Conservation (phyloP, 1,284 basidiomycete species). For the Cryptococcus deneoformans region DNA sequence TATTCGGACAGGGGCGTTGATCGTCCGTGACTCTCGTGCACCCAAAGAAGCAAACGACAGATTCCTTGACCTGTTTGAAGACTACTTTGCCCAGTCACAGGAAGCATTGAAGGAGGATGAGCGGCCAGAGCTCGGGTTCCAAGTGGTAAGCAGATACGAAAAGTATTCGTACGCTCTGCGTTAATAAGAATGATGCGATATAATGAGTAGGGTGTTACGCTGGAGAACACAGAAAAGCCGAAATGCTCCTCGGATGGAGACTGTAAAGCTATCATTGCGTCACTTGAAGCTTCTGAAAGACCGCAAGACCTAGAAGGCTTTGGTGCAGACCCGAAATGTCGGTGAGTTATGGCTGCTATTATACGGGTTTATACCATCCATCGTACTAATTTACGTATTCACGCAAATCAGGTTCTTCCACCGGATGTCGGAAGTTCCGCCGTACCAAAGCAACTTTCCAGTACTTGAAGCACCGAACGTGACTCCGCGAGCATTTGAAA, state of each 20-base stretch:
- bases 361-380: neutral
- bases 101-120: constrained; percentile 67
- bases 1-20: constrained; percentile 69
- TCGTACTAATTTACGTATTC: no score
- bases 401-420: constrained; percentile 65
- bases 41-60: constrained; percentile 70
- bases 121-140: constrained; percentile 65
- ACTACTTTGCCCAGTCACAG: constrained; percentile 77
- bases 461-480: constrained; percentile 74
- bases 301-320: constrained; percentile 68
- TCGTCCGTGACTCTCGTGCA: constrained; percentile 79
- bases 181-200: neutral
- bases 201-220: constrained; percentile 66
- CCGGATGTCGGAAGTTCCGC: constrained; percentile 73
- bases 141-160: constrained; percentile 37
- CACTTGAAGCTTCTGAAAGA: constrained; percentile 67
- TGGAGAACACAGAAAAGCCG: constrained; percentile 90
- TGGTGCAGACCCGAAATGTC: constrained; percentile 83
- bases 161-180: no score
- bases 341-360: constrained; percentile 40
- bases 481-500: constrained; percentile 60
- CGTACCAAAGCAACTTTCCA: constrained; percentile 73
- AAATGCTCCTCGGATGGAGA: constrained; percentile 62
- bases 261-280: constrained; percentile 44
- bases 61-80: constrained; percentile 75